Evolutionary conservation across 495 filamentous ascomycete genomes (phyloP), one percentile per base, ranked within the genome.

Genomic region (Cryomyces minteri): DNA sequence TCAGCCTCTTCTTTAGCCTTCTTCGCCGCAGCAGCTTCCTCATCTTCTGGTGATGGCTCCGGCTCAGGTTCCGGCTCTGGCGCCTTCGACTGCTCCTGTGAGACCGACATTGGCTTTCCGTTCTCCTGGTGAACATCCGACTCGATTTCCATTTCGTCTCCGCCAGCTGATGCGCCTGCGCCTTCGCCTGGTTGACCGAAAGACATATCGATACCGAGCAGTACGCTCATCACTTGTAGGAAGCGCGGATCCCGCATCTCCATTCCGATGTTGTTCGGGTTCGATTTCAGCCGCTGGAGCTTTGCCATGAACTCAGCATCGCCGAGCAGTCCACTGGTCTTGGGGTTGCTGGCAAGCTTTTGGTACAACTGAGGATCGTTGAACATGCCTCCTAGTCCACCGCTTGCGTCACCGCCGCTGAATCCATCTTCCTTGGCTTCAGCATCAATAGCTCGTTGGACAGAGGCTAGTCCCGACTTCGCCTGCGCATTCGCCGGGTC

Each of bases 1-100:
- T 99, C 90, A 43, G 85, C 90, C 33, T 83, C 84, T 57, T 79
- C 85, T 67, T 95, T 87, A 0, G 86, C 86, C 70, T 92, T 81
- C 64, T 79, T 80, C 67, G 84, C 82, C 31, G 79, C 81, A 48
- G 77, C 60, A 0, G 75, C 70, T 56, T 96, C 90, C 54, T 94
- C 85, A 53, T 92, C 82, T 53, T 79, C 66, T 39, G 70, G 70
- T 58, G 77, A 74, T 11, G 74, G 70, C 53, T 80, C 74, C 5
- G 76, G 71, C 45, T 74, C 72, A 0, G 74, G 67, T 52, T 73
- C 77, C 11, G 77, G 72, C 55, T 75, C 71, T 1, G 71, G 68
- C 31, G 59, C 64, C 51, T 77, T 60, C 6, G 70, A 57, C 34
- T 73, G 60, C 54, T 67, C 59, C 39, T 73, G 60, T 8, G 72